A percentile compares a stretch with the other conserved stretches of the same genome.
These are phyloP conservation scores for Rhodotorula sp. DNA, from an alignment of 1,284 basidiomycete species.

Conservation along the genomic window DNA sequence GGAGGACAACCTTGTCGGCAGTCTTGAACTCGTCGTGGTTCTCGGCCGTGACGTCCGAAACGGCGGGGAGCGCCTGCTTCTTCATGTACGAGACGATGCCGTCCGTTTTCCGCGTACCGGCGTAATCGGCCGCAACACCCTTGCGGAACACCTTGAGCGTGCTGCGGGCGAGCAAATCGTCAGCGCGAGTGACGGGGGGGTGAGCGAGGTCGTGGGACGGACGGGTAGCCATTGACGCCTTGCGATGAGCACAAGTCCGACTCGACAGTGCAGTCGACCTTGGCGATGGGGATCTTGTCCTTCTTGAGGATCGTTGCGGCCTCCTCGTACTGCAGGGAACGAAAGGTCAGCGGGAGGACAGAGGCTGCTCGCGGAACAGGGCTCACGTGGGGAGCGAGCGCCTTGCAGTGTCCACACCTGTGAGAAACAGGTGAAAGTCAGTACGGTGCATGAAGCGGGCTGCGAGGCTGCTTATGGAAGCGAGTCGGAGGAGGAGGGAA, in stretches of 20 bases:
- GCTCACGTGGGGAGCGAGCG: conserved; percentile 46
- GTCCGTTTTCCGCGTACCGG: conserved; percentile 87
- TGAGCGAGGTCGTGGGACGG: conserved; percentile 45
- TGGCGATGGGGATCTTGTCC: conserved; percentile 85
- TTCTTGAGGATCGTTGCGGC: conserved; percentile 90
- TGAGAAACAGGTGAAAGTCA: not conserved
- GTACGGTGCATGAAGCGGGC: not conserved
- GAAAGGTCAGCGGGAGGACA: not conserved
- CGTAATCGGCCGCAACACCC: conserved; percentile 75
- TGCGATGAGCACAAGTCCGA: conserved; percentile 80
- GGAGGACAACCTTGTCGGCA: conserved; percentile 84
- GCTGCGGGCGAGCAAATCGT: conserved; percentile 40
- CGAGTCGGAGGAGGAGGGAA: no score
- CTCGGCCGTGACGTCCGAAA: conserved; percentile 71
- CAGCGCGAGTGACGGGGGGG: not conserved
- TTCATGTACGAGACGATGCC: conserved; percentile 97
- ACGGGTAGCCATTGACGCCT: conserved; percentile 90
- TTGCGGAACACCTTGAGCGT: conserved; percentile 85
- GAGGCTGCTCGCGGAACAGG: no score
- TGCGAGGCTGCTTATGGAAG: not conserved
- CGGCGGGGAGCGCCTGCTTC: conserved; percentile 98
- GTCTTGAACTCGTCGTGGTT: conserved; percentile 83
- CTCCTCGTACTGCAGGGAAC: conserved; percentile 78
- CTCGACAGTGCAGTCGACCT: conserved; percentile 65
- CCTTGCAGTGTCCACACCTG: conserved; percentile 15